Evolutionary conservation across 2,329 filamentous ascomycete genomes (phyloP), one percentile per base, ranked within the genome.

Genomic region (Colletotrichum sp.): DNA sequence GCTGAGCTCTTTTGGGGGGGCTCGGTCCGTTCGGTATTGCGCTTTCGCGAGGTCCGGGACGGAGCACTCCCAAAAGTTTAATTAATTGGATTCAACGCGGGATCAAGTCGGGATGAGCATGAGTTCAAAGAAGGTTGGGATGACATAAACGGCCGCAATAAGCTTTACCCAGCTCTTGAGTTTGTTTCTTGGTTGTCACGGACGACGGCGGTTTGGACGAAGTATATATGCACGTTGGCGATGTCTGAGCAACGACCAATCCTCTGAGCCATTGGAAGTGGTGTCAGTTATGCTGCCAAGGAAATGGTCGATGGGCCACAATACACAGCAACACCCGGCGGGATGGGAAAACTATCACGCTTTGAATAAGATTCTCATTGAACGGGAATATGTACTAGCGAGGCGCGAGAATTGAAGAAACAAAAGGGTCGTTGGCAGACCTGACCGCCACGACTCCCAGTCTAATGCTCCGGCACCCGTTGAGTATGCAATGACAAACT

Each of bases 321-420:
- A 52, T 0, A 52, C 43, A 52, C 43, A 52, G 43, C 43, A 52
- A 24, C 43, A 52, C n/a, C 43, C n/a, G 43, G 43, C 43, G 43
- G 43, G 43, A 52, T 52, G 43, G 43, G 30, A 21, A 36, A 15
- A 62, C 9, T 18, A 12, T n/a, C 16, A 38, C 21, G 16, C 30
- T 67, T 21, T 21, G 43, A 34, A 56, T 38, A 9, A 28, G 36
- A 43, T 75, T 26, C 69, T 67, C 56, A 64, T 75, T 75, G 38
- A 75, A 71, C 36, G 67, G 65, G 38, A 67, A 55, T 74, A 74
- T 76, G 32, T 76, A 76, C 30, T 26, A 78, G 66, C 76, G 71
- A 71, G 13, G 76, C 72, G 73, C 76, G 66, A 72, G 72, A 66
- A 71, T 38, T 21, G 24, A 73, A 77, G 71, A 56, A 75, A 34